phyloP scores from a whole-genome alignment of 352 stramenopile species.

The Blastocystis sp. region DNA sequence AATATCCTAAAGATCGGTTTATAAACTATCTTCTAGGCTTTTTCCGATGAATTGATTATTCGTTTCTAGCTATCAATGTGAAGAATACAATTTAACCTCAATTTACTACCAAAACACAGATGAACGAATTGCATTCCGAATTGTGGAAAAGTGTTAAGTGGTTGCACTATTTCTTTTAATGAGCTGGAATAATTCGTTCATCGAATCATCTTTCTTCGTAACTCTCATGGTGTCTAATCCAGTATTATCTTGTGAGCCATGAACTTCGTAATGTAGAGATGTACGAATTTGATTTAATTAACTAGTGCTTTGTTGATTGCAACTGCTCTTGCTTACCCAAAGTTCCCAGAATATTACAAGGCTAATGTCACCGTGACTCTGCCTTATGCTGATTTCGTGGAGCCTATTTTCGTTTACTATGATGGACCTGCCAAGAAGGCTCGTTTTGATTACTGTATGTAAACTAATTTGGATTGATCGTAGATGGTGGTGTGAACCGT shows the following conservation, averaged over 20 bases:
- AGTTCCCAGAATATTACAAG: conserved; percentile 77
- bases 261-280: background rate
- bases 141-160: too few species aligned
- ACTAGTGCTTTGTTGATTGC: conserved; percentile 33
- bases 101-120: too few species aligned
- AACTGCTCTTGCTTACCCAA: conserved; percentile 65
- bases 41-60: background rate
- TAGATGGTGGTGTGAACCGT: conserved; percentile 62
- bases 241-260: too few species aligned
- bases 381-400: conserved; percentile 78
- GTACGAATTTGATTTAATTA: background rate
- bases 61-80: background rate
- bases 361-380: conserved; percentile 78
- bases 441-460: conserved; percentile 39
- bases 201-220: too few species aligned
- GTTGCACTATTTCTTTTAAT: too few species aligned
- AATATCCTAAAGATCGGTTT: background rate
- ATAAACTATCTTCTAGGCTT: background rate
- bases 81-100: too few species aligned
- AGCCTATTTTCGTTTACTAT: conserved; percentile 80
- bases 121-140: too few species aligned
- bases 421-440: conserved; percentile 66
- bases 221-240: too few species aligned
- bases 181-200: too few species aligned
- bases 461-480: conserved; percentile 51